Base-by-base conservation (phyloP, 495 filamentous ascomycete species). In the Penicillium taxi region DNA sequence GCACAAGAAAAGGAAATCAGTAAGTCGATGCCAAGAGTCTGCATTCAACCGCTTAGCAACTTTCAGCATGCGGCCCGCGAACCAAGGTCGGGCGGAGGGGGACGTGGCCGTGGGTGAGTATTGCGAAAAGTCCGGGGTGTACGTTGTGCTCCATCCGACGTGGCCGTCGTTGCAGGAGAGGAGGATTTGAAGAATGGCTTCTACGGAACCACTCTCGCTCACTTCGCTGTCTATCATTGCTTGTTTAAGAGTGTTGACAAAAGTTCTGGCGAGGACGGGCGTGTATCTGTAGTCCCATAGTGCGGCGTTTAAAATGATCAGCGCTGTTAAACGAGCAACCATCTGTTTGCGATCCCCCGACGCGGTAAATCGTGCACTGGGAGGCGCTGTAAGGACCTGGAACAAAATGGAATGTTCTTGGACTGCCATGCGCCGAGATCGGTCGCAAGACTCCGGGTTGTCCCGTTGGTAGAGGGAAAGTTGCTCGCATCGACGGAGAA, bases 221-320 rank as follows among this genome's bases (percentile, higher is more conserved):
- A 65, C 56, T 41, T 68, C 61, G 31, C 53, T 66, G 39, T 56
- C 46, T 6, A 53, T 32, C 19, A 66, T 37, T 8, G 51, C 33
- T 17, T 53, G 44, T 15, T 60, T 45, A 6, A 63, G 37, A 7
- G 48, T 56, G 20, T 23, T 16, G n/a, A 68, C 49, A 35, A 68
- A 68, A 3, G 44, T 40, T 6, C 50, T 55, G 5, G 46, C 53
- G 6, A 48, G 47, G 6, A 22, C 29, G 0, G 47, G 34, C 2
- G 58, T 49, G 20, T 50, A 50, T 8, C 64, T 53, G 37, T 68
- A 66, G 40, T 68, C 60, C 61, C 63, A 68, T 5, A 66, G 50
- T 0, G 47, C 63, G 2, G 64, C 56, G 31, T 66, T 68, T 15
- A 66, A 37, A 40, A 58, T 60, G 11, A 65, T 55, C 6, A 66